phyloP scores from a whole-genome alignment of 1,139 yeast genomes.

The Geotrichum europaeum region DNA sequence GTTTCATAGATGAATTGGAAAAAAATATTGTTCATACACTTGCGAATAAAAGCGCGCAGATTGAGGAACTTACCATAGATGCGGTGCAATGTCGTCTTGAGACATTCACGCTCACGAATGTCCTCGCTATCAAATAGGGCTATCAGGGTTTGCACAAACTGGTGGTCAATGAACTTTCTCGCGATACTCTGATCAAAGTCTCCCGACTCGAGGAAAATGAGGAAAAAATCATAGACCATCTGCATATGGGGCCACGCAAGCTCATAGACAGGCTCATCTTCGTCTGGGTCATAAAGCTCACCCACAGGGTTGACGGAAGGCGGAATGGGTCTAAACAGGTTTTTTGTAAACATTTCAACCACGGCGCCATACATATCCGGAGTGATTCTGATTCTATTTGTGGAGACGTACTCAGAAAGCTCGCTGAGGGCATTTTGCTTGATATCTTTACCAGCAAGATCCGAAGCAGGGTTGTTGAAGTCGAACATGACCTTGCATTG shows the following conservation, averaged over 20 bases:
- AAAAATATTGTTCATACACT: slow-evolving; percentile 86
- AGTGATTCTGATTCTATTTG: slow-evolving; percentile 69
- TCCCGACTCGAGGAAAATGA: slow-evolving; percentile 88
- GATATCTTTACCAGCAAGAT: slow-evolving; percentile 87
- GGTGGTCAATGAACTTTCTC: slow-evolving; percentile 88
- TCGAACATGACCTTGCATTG: slow-evolving; percentile 95
- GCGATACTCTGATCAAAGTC: slow-evolving; percentile 93
- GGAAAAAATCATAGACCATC: slow-evolving; percentile 86
- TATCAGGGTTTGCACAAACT: slow-evolving; percentile 69
- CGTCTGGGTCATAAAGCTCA: slow-evolving; percentile 95
- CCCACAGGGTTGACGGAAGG: slow-evolving; percentile 98
- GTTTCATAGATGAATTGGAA: slow-evolving; percentile 93
- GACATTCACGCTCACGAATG: slow-evolving; percentile 90
- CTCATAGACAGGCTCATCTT: slow-evolving; percentile 95
- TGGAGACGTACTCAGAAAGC: slow-evolving; percentile 79
- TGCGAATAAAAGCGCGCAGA: slow-evolving; percentile 83
- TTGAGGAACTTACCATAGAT: slow-evolving; percentile 93
- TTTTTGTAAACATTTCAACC: slow-evolving; percentile 81
- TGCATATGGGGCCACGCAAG: slow-evolving; percentile 99
- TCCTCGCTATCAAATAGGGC: slow-evolving; percentile 95
- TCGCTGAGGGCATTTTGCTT: slow-evolving; percentile 83
- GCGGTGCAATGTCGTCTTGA: slow-evolving; percentile 90
- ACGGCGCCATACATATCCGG: slow-evolving; percentile 89
- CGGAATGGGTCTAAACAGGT: slow-evolving; percentile 91
- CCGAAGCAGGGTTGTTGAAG: slow-evolving; percentile 87